Evolutionary conservation across 257 asterid species (phyloP).

Genomic region (Echium plantagineum): DNA sequence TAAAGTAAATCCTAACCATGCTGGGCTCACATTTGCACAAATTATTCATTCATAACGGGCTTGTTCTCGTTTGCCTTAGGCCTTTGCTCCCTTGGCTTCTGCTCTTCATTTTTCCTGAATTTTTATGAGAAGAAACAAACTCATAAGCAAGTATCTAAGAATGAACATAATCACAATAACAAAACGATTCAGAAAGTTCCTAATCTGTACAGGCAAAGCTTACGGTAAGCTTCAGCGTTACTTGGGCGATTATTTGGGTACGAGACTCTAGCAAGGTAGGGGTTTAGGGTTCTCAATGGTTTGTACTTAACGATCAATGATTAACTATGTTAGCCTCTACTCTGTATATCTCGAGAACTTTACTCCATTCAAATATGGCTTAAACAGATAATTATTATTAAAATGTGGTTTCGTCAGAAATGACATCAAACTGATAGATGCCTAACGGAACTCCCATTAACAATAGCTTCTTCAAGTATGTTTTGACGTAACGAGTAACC

Average conservation of each 20-base stretch:
- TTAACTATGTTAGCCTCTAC: neutral
- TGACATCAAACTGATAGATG: no score
- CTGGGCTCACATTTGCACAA: constrained; percentile 2
- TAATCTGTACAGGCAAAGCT: neutral
- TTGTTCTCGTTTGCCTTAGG: constrained; percentile 90
- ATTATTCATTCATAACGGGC: constrained; percentile 83
- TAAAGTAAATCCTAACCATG: constrained; percentile 1
- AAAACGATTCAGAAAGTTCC: neutral
- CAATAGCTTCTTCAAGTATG: no score
- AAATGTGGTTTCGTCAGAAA: no score
- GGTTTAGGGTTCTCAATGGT: no score
- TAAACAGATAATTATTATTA: no score
- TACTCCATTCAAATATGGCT: no score
- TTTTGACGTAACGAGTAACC: no score
- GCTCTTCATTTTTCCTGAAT: constrained; percentile 87
- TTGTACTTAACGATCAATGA: no score
- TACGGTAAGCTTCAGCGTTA: neutral
- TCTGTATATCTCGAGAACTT: neutral
- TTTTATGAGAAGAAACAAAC: no score
- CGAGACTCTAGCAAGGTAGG: no score
- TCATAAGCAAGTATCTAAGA: neutral
- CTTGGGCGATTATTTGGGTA: neutral
- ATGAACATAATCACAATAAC: neutral
- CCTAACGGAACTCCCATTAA: no score
- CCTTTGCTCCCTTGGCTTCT: constrained; percentile 90